Evolutionary conservation across 371 early-diverging fungal genomes (phyloP).

Genomic region (Mucor irregularis): DNA sequence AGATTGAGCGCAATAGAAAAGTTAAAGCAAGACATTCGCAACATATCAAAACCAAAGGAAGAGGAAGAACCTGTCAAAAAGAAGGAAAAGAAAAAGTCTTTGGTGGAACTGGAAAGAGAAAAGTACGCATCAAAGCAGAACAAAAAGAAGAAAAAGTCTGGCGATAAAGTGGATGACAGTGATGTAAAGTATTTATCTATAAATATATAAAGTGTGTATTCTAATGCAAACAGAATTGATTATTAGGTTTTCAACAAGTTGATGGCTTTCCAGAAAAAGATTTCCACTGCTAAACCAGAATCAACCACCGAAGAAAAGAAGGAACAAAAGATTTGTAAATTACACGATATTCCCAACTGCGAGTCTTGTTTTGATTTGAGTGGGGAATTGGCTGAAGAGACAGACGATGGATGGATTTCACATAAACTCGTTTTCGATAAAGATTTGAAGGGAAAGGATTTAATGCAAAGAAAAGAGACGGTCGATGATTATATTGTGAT

Average conservation of each 20-base stretch:
- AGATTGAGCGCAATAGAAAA: slow-evolving; percentile 48
- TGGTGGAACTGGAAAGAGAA: slow-evolving; percentile 55
- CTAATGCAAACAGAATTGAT: too few relatives aligned
- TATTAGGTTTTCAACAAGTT: slow-evolving; percentile 42
- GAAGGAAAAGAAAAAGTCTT: slow-evolving; percentile 47
- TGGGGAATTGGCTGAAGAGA: slow-evolving; percentile 26
- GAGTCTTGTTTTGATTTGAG: slow-evolving; percentile 57
- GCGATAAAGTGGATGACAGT: slow-evolving; percentile 28
- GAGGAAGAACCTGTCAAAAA: neutral
- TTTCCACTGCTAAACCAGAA: slow-evolving; percentile 24
- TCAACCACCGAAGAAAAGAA: slow-evolving; percentile 8
- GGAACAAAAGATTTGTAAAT: slow-evolving; percentile 46
- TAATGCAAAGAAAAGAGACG: slow-evolving; percentile 59
- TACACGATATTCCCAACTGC: slow-evolving; percentile 68
- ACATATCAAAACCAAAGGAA: slow-evolving; percentile 47
- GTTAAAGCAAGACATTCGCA: slow-evolving; percentile 58
- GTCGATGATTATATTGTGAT: slow-evolving; percentile 78
- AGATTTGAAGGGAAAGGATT: slow-evolving; percentile 65
- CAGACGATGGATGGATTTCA: slow-evolving; percentile 67
- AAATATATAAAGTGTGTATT: too few relatives aligned
- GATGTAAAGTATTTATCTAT: slow-evolving; percentile 30
- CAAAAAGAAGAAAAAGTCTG: slow-evolving; percentile 29
- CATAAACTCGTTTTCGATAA: slow-evolving; percentile 72
- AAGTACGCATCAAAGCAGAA: slow-evolving; percentile 44
- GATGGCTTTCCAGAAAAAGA: slow-evolving; percentile 45